Evolutionary conservation across 108 stramenopile species (phyloP), one percentile per base, ranked within the genome.

Genomic region (Epipyxis sp.): DNA sequence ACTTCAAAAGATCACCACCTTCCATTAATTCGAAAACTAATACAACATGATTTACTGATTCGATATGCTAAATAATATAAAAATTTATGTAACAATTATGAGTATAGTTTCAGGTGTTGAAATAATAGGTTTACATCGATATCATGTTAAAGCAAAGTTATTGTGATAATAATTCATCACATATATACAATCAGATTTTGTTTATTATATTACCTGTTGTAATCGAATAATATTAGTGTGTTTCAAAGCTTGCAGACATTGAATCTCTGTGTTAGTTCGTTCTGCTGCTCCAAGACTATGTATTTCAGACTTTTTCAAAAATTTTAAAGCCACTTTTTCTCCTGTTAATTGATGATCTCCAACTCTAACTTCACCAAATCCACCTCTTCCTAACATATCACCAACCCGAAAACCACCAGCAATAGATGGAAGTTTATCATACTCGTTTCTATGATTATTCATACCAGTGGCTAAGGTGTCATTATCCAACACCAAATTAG

Each of bases 1-100:
- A 57, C 74, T 84, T 76, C 80, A 76, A 82, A 6, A 83, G 42
- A 79, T 84, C 83, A 1, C 82, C 82, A 1, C 83, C 83, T 39
- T 82, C 83, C 81, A 79, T 79, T 40, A 83, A 57, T 81, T 83
- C 83, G 72, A 83, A 83, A n/a, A 79, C 81, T 77, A 83, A 50
- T 41, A 82, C 77, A 20, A 83, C 81, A 69, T 82, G 76, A 20
- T 77, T 20, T 3, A 6, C 58, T 54, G 58, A 10, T 59, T 79
- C 81, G 78, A 77, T 30, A 74, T 74, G 71, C 71, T 74, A 74
- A 27, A n/a, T n/a, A n/a, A n/a, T n/a, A n/a, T n/a, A n/a, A n/a
- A n/a, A n/a, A n/a, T n/a, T n/a, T n/a, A n/a, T n/a, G n/a, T n/a
- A n/a, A n/a, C n/a, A n/a, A n/a, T n/a, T n/a, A n/a, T n/a, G n/a